Conservation (phyloP, 2,329 filamentous ascomycete genomes). For the Monilinia aucupariae region DNA sequence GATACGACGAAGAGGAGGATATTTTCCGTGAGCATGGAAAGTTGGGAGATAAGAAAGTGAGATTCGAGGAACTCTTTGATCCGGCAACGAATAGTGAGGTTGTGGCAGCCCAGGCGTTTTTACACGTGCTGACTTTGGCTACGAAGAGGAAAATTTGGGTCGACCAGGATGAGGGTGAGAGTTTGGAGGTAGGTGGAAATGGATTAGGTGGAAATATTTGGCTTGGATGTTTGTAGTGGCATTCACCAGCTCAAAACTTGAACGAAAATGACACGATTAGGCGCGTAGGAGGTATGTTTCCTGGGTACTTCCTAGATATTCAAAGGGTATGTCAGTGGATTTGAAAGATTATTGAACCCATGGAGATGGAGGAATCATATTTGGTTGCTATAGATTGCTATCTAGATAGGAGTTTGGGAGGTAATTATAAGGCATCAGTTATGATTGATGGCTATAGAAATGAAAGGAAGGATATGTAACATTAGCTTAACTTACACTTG, state of each 20-base stretch:
- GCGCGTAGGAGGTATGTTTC: no score
- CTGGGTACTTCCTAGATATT: background rate
- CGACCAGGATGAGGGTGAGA: slow-evolving; percentile 44
- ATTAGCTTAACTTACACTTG: background rate
- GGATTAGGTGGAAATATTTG: slow-evolving; percentile 14
- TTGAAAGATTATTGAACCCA: background rate
- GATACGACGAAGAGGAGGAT: slow-evolving; percentile 22
- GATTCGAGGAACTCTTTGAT: slow-evolving; percentile 66
- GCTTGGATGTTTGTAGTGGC: slow-evolving; percentile 2
- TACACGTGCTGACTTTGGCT: slow-evolving; percentile 66
- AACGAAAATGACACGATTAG: background rate
- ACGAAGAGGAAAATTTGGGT: slow-evolving; percentile 60
- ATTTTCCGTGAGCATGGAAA: slow-evolving; percentile 15
- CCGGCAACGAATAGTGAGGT: slow-evolving; percentile 45
- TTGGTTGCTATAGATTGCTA: background rate
- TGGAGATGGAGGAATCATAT: background rate
- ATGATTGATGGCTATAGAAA: no score
- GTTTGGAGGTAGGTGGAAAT: background rate
- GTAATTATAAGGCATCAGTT: background rate
- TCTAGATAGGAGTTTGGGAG: background rate
- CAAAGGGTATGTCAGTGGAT: background rate
- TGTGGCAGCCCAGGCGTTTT: slow-evolving; percentile 69
- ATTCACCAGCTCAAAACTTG: background rate
- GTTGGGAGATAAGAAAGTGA: slow-evolving; percentile 42
- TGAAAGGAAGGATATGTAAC: background rate